Evolutionary conservation across 1,139 yeast species (phyloP), one percentile per base, ranked within the genome.

Genomic region (Sugiyamaella grinbergsii): DNA sequence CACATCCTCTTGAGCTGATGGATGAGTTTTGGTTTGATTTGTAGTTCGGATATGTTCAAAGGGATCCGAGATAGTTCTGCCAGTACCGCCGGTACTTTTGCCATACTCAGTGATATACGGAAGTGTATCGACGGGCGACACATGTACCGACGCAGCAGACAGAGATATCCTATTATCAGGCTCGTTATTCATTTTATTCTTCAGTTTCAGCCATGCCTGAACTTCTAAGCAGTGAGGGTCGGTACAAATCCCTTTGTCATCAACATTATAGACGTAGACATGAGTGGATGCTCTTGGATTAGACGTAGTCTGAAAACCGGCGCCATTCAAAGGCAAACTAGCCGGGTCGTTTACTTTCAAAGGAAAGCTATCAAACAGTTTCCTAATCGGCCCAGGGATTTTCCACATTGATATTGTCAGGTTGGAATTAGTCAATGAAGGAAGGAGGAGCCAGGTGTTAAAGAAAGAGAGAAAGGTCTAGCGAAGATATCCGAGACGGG

Each of bases 351-450:
- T 49, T 2, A 51, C 37, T 19, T 54, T 55, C 29, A 79, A 52
- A 0, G 85, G 85, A 54, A 81, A 80, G 3, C 69, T 58, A 48
- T 79, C 80, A 56, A 81, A 80, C 3, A 80, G 58, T 36, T 60
- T 57, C 54, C 72, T 71, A 4, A 80, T 60, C 1, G 74, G 67
- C 10, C 52, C 62, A 0, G 85, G 85, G 2, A 80, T 70, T 39
- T 62, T 58, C 58, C 67, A 46, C 53, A 43, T 42, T 24, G 47
- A 23, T 46, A 49, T 49, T n/a, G 19, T 28, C n/a, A n/a, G n/a
- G n/a, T n/a, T n/a, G n/a, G n/a, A n/a, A n/a, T n/a, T n/a, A n/a
- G n/a, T n/a, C n/a, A n/a, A n/a, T n/a, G n/a, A n/a, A n/a, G n/a
- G n/a, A n/a, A n/a, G n/a, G n/a, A n/a, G n/a, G n/a, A n/a, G n/a